These are phyloP conservation scores for Fusarium gaditjirri DNA, from an alignment of 2,329 filamentous ascomycete genomes.

Conservation along the genomic window DNA sequence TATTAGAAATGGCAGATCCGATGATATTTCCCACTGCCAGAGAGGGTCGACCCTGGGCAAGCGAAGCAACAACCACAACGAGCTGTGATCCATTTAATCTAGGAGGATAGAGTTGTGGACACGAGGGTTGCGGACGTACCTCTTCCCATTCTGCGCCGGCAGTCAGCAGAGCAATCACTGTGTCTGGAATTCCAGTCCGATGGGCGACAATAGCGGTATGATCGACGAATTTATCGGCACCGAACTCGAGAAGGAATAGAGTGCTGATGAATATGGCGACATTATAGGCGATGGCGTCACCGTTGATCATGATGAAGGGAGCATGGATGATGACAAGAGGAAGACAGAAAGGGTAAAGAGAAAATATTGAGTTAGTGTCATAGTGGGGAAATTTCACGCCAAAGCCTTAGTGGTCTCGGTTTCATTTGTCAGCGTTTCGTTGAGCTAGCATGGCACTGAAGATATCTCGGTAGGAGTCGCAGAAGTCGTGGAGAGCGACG, in stretches of 20 bases:
- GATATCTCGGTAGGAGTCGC: no score
- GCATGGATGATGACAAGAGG: not conserved
- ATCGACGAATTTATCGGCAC: not conserved
- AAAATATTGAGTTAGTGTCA: not conserved
- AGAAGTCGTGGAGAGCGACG: no score
- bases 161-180: not conserved
- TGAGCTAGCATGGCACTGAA: no score
- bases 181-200: not conserved
- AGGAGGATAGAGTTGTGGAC: rapidly evolving
- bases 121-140: rapidly evolving
- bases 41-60: not conserved
- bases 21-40: not conserved
- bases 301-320: not conserved
- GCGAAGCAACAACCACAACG: not conserved
- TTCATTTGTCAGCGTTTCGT: no score
- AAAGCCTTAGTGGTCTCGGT: no score
- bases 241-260: not conserved
- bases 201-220: not conserved
- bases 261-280: not conserved
- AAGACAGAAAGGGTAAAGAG: no score
- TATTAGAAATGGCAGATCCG: not conserved
- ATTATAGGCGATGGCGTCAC: not conserved
- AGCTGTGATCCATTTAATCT: not conserved
- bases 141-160: not conserved
- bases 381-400: rapidly evolving